Evolutionary conservation across 495 filamentous ascomycete species (phyloP).

Genomic region (Lepraria neglecta): DNA sequence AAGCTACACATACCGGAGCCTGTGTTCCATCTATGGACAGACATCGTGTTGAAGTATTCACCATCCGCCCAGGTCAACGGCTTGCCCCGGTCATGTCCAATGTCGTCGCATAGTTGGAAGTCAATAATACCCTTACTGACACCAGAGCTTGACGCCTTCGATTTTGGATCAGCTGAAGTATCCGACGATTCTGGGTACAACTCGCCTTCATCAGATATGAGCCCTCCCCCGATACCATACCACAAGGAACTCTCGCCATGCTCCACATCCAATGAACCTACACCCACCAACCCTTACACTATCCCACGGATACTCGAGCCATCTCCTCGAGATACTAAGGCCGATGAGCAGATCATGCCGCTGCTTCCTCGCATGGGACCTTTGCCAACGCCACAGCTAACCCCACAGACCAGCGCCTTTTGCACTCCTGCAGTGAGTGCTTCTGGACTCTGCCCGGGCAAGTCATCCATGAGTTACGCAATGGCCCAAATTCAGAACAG

Average conservation of each 20-base stretch:
- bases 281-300: conserved; percentile 40
- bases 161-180: conserved; percentile 37
- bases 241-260: conserved; percentile 27
- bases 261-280: conserved; percentile 40
- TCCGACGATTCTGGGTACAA: conserved; percentile 27
- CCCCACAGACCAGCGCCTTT: conserved; percentile 65
- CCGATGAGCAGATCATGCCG: conserved; percentile 39
- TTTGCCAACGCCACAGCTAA: conserved; percentile 72
- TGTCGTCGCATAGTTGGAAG: conserved; percentile 57
- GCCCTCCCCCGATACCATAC: conserved; percentile 24
- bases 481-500: conserved; percentile 69
- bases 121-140: conserved; percentile 70
- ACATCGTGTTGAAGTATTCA: conserved; percentile 80
- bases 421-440: conserved; percentile 90
- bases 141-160: conserved; percentile 65
- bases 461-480: conserved; percentile 67
- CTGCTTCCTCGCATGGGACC: conserved; percentile 56
- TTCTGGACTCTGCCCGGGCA: conserved; percentile 46
- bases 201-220: conserved; percentile 28
- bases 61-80: conserved; percentile 56
- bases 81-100: conserved; percentile 42
- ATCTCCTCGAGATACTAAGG: conserved; percentile 33
- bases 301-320: conserved; percentile 58
- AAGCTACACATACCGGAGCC: conserved; percentile 85
- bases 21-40: conserved; percentile 85